These are phyloP conservation scores for Stromatinia cepivora DNA, from an alignment of 2,329 filamentous ascomycete genomes.

Conservation along the genomic window DNA sequence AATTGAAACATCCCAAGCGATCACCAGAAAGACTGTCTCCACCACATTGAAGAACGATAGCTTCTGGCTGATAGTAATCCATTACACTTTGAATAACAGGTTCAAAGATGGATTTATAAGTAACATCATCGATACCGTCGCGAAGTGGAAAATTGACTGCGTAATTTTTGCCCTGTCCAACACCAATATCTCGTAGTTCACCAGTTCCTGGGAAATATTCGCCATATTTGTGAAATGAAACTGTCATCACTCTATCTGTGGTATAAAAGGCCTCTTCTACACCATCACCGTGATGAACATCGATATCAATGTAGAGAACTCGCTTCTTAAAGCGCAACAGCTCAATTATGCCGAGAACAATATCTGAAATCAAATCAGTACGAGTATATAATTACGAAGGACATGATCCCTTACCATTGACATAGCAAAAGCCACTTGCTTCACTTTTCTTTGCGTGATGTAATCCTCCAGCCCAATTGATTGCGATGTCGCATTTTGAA, in stretches of 20 bases:
- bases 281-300: slow-evolving; percentile 90
- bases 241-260: slow-evolving; percentile 87
- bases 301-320: slow-evolving; percentile 97
- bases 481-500: slow-evolving; percentile 90
- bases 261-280: slow-evolving; percentile 94
- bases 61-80: slow-evolving; percentile 82
- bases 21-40: slow-evolving; percentile 94
- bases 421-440: slow-evolving; percentile 96
- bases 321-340: slow-evolving; percentile 87
- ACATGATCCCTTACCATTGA: slow-evolving; percentile 69
- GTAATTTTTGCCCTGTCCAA: slow-evolving; percentile 86
- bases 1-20: slow-evolving; percentile 92
- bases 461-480: slow-evolving; percentile 97
- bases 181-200: slow-evolving; percentile 80
- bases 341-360: slow-evolving; percentile 92
- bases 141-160: slow-evolving; percentile 88
- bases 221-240: slow-evolving; percentile 95
- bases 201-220: slow-evolving; percentile 95
- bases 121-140: slow-evolving; percentile 85
- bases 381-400: slow-evolving; percentile 22
- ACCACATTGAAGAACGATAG: slow-evolving; percentile 93
- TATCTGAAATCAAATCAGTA: slow-evolving; percentile 64
- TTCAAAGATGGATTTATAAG: slow-evolving; percentile 90
- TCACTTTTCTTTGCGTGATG: slow-evolving; percentile 98
- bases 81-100: slow-evolving; percentile 86